A percentile compares a stretch with the other conserved stretches of the same genome.
These are phyloP conservation scores for Fusarium sp. DNA, from an alignment of 2,329 filamentous ascomycete genomes.

Conservation along the genomic window DNA sequence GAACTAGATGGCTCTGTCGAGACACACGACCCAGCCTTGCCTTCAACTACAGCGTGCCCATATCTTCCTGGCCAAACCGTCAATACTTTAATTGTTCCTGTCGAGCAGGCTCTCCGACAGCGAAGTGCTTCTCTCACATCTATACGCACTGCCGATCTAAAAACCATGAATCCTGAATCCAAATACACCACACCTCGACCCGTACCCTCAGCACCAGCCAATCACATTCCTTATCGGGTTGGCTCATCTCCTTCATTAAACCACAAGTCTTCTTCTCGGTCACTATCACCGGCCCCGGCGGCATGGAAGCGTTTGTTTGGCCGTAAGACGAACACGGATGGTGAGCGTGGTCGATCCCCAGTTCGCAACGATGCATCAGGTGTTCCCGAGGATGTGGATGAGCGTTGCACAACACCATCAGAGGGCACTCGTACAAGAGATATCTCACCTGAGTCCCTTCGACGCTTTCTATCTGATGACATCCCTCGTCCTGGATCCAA, in stretches of 20 bases:
- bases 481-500: constrained; percentile 46
- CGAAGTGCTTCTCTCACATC: constrained; percentile 76
- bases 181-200: constrained; percentile 79
- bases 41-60: constrained; percentile 83
- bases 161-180: constrained; percentile 82
- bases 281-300: constrained; percentile 61
- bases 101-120: constrained; percentile 70
- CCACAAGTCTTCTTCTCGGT: constrained; percentile 59
- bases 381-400: constrained; percentile 25
- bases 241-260: constrained; percentile 51
- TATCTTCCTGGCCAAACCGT: constrained; percentile 88
- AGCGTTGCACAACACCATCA: constrained; percentile 48
- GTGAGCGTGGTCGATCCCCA: constrained; percentile 52
- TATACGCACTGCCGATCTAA: constrained; percentile 68
- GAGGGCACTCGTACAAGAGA: constrained; percentile 62
- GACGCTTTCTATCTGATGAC: constrained; percentile 65
- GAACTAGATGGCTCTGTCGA: constrained; percentile 83
- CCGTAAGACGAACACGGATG: constrained; percentile 55
- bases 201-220: constrained; percentile 55
- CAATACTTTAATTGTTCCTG: constrained; percentile 85
- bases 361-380: constrained; percentile 43
- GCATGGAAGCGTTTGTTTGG: constrained; percentile 65
- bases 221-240: constrained; percentile 44
- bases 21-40: constrained; percentile 77
- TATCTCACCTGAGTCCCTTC: constrained; percentile 68